Percentiles rank a stretch among this genome's conserved stretches.
Conservation (phyloP, 495 filamentous ascomycete genomes). For the Cladorrhinum samala region DNA sequence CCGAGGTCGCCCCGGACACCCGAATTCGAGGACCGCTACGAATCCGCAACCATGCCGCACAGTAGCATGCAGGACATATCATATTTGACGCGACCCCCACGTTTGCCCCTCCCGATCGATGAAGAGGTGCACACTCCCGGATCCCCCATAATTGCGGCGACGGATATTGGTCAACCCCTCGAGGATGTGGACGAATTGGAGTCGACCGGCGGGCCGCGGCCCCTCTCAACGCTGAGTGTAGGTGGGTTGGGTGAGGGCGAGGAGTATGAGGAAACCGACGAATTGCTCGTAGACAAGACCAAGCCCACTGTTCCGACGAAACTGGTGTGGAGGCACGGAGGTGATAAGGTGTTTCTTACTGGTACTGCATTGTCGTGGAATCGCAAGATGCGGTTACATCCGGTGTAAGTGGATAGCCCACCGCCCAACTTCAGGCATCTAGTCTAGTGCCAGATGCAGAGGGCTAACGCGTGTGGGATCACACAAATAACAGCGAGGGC, state of each 20-base stretch:
- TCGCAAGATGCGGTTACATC: slow-evolving; percentile 78
- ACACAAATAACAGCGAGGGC: slow-evolving; percentile 35
- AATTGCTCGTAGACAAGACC: slow-evolving; percentile 60
- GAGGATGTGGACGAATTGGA: slow-evolving; percentile 43
- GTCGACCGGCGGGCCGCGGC: slow-evolving; percentile 41
- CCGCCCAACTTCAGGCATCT: background rate
- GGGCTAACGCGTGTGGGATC: background rate
- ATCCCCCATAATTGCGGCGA: slow-evolving; percentile 71
- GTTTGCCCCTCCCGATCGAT: slow-evolving; percentile 84
- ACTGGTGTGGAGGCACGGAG: slow-evolving; percentile 73
- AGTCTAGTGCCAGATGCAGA: background rate
- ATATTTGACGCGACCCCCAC: slow-evolving; percentile 68
- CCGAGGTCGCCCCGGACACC: slow-evolving; percentile 28
- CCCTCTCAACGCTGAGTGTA: slow-evolving; percentile 58
- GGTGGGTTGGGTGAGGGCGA: slow-evolving; percentile 32
- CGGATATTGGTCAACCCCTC: slow-evolving; percentile 49
- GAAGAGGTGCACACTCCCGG: slow-evolving; percentile 80
- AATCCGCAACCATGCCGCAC: slow-evolving; percentile 28
- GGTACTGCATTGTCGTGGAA: slow-evolving; percentile 96
- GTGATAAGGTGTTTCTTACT: slow-evolving; percentile 89
- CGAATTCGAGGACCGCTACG: slow-evolving; percentile 33
- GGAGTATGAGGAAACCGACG: slow-evolving; percentile 79
- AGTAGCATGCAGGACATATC: slow-evolving; percentile 50
- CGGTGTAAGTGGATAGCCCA: slow-evolving; percentile 55
- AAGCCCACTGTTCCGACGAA: slow-evolving; percentile 66